These are phyloP conservation scores for Plasmopara muralis DNA, from an alignment of 352 stramenopile genomes.

Conservation along the genomic window DNA sequence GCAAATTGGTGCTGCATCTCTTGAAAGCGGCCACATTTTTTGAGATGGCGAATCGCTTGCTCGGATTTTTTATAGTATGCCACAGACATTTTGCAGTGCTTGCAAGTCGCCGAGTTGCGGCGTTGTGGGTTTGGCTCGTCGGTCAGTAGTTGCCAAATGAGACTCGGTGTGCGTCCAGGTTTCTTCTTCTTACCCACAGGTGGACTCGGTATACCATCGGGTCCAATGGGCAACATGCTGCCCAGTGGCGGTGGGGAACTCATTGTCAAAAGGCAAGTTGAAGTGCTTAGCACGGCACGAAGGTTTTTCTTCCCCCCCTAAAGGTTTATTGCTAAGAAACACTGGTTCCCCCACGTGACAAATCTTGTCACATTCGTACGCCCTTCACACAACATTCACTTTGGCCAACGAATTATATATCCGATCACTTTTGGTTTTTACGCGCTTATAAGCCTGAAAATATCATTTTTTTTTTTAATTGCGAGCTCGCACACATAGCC, in stretches of 20 bases:
- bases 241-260: constrained; percentile 19
- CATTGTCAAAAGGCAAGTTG: constrained; percentile 32
- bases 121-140: constrained; percentile 75
- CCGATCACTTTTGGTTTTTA: too few species aligned
- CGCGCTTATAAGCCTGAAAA: too few species aligned
- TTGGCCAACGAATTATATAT: background rate
- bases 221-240: constrained; percentile 20
- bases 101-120: constrained; percentile 67
- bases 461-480: too few species aligned
- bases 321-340: constrained; percentile 12
- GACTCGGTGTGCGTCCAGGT: constrained; percentile 46
- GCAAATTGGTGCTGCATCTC: constrained; percentile 75
- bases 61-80: constrained; percentile 86
- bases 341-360: background rate
- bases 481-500: too few species aligned
- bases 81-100: constrained; percentile 82
- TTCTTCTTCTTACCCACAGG: constrained; percentile 65
- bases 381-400: background rate
- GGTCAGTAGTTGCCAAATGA: constrained; percentile 79
- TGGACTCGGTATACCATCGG: constrained; percentile 1
- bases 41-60: constrained; percentile 75
- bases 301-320: constrained; percentile 25
- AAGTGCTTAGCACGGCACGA: constrained; percentile 17
- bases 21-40: constrained; percentile 75
- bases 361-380: background rate